Conservation (phyloP, 176 grass and related monocot species). For the Pontederia paniculata region DNA sequence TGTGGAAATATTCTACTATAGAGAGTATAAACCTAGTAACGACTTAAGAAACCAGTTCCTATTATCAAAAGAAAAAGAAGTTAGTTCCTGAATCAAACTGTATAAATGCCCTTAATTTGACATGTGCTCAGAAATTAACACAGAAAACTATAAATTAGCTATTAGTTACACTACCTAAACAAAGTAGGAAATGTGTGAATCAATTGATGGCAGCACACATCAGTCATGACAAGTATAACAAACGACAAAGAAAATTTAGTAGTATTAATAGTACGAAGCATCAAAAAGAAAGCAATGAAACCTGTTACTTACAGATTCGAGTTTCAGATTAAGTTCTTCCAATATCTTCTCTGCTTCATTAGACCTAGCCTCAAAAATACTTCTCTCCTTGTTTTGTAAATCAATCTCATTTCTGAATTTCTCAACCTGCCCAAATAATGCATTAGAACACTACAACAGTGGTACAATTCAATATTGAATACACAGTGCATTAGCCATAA, state of each 20-base stretch:
- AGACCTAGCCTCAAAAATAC: conserved; percentile 32
- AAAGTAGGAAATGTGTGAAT: no score
- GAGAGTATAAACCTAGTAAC: no score
- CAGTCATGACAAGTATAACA: neutral
- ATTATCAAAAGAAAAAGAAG: no score
- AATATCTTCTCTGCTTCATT: conserved; percentile 40
- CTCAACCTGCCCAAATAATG: conserved; percentile 31
- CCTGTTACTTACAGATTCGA: conserved; percentile 43
- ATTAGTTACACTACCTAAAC: no score
- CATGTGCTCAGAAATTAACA: no score
- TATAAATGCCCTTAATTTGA: no score
- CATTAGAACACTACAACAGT: conserved; percentile 5
- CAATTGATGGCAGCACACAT: no score
- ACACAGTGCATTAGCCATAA: neutral
- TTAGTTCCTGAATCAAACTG: no score
- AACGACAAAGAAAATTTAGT: neutral
- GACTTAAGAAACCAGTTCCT: no score
- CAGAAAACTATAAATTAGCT: no score
- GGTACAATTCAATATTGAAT: conserved; percentile 9
- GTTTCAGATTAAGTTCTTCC: conserved; percentile 41
- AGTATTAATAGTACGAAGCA: no score
- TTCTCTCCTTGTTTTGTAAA: conserved; percentile 39
- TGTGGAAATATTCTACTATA: no score
- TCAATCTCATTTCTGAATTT: conserved; percentile 48
- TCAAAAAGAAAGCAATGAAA: neutral